Evolutionary conservation across 2,329 filamentous ascomycete species (phyloP).

Genomic region (Chaetomiaceae sp.): DNA sequence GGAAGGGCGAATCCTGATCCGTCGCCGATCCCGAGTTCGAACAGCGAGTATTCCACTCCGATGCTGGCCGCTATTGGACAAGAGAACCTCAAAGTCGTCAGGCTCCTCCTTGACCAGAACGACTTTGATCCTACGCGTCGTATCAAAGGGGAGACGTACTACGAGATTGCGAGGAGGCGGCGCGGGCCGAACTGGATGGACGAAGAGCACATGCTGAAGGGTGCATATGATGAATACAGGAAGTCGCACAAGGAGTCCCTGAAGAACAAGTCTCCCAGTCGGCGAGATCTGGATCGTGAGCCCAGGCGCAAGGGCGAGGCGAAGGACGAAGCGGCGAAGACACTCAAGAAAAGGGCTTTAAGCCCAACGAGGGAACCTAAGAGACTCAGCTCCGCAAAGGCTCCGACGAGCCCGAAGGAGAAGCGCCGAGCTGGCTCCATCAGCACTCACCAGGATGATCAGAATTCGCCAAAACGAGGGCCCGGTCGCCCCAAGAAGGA

Average conservation of each 20-base stretch:
- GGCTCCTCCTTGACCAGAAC: constrained; percentile 68
- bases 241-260: constrained; percentile 42
- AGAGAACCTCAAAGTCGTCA: constrained; percentile 76
- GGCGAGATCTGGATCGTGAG: constrained; percentile 37
- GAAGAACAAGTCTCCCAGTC: constrained; percentile 47
- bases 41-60: constrained; percentile 74
- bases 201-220: constrained; percentile 74
- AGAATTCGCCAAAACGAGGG: constrained; percentile 43
- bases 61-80: constrained; percentile 93
- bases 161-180: constrained; percentile 76
- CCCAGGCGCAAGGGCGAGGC: constrained; percentile 39
- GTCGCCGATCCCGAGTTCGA: constrained; percentile 48
- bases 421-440: constrained; percentile 42
- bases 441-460: constrained; percentile 40
- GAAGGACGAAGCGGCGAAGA: constrained; percentile 37
- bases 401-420: constrained; percentile 41
- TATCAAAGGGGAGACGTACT: constrained; percentile 73
- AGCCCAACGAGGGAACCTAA: constrained; percentile 46
- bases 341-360: constrained; percentile 41
- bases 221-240: constrained; percentile 62
- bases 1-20: constrained; percentile 64
- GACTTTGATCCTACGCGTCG: constrained; percentile 76
- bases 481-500: constrained; percentile 52
- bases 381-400: constrained; percentile 33
- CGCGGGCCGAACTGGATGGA: constrained; percentile 85